Percentiles rank a stretch among this genome's conserved stretches.
Evolutionary conservation across 495 filamentous ascomycete genomes (phyloP).

Genomic region (Rostrohypoxylon terebratum): DNA sequence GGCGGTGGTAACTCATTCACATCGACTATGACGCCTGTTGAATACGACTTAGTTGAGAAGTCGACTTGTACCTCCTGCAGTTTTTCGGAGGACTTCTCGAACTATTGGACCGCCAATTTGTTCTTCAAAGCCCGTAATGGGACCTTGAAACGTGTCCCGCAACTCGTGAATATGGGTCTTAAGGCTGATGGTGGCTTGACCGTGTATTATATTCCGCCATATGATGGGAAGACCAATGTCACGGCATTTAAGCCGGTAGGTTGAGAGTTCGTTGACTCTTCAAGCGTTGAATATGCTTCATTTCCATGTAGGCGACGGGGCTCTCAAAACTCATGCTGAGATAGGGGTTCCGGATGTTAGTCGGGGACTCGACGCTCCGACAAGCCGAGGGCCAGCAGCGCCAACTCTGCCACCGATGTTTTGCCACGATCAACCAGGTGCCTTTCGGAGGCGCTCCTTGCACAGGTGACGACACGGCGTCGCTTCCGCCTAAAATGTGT

Average conservation of each 20-base stretch:
- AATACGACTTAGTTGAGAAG: slow-evolving; percentile 41
- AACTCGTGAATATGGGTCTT: slow-evolving; percentile 51
- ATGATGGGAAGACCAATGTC: slow-evolving; percentile 53
- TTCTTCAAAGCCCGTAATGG: slow-evolving; percentile 57
- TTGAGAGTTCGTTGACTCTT: neutral
- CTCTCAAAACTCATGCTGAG: neutral
- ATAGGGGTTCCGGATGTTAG: slow-evolving; percentile 77
- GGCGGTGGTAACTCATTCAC: slow-evolving; percentile 56
- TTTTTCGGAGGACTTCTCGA: slow-evolving; percentile 53
- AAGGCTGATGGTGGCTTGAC: slow-evolving; percentile 55
- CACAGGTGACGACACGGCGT: slow-evolving; percentile 52
- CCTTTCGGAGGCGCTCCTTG: slow-evolving; percentile 52
- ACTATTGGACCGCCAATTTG: slow-evolving; percentile 59
- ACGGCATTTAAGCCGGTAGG: slow-evolving; percentile 59
- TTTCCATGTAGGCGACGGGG: no score
- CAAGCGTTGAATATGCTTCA: neutral
- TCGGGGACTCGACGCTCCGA: slow-evolving; percentile 69
- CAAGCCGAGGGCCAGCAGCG: slow-evolving; percentile 50
- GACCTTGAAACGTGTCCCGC: slow-evolving; percentile 56
- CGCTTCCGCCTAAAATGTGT: slow-evolving; percentile 49
- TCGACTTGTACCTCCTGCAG: slow-evolving; percentile 53
- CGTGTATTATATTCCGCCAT: slow-evolving; percentile 58
- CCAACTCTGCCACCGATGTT: slow-evolving; percentile 55
- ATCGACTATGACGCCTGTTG: slow-evolving; percentile 47
- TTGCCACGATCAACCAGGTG: slow-evolving; percentile 48